Percentiles rank a stretch among this genome's conserved stretches.
phyloP scores from a whole-genome alignment of 495 filamentous ascomycete species.

The Penicillium crystallinum region DNA sequence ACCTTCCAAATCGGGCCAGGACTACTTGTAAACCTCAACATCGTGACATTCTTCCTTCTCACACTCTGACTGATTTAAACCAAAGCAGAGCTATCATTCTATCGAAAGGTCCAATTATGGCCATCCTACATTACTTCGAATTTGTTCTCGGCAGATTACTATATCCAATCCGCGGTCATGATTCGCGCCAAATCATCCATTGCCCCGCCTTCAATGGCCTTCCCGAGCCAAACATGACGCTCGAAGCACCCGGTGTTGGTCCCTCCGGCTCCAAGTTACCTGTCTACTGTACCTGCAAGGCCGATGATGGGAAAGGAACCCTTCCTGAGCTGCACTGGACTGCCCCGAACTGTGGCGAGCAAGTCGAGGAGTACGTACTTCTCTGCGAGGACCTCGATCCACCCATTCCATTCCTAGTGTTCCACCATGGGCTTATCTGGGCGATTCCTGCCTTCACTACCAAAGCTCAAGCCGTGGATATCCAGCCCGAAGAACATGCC shows the following conservation, averaged over 20 bases:
- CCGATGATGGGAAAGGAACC: conserved; percentile 30
- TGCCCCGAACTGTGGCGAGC: conserved; percentile 9
- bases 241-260: conserved; percentile 39
- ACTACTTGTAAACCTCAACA: neutral
- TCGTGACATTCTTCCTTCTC: neutral
- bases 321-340: conserved; percentile 42
- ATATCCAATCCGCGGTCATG: conserved; percentile 27
- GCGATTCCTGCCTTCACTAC: conserved; percentile 34
- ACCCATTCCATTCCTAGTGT: conserved; percentile 39
- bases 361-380: conserved; percentile 44
- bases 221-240: conserved; percentile 35
- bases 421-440: conserved; percentile 44
- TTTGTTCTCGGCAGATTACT: conserved; percentile 19
- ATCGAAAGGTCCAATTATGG: conserved; percentile 2
- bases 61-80: neutral
- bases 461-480: conserved; percentile 26
- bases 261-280: conserved; percentile 31
- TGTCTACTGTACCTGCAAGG: conserved; percentile 31
- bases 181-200: conserved; percentile 23
- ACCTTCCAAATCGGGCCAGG: conserved; percentile 1
- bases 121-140: conserved; percentile 19
- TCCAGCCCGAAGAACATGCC: conserved; percentile 22
- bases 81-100: neutral
- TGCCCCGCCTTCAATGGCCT: conserved; percentile 23
- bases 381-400: conserved; percentile 49